These are phyloP conservation scores for Orobanche coerulescens DNA, from an alignment of 257 asterid species.

Conservation along the genomic window DNA sequence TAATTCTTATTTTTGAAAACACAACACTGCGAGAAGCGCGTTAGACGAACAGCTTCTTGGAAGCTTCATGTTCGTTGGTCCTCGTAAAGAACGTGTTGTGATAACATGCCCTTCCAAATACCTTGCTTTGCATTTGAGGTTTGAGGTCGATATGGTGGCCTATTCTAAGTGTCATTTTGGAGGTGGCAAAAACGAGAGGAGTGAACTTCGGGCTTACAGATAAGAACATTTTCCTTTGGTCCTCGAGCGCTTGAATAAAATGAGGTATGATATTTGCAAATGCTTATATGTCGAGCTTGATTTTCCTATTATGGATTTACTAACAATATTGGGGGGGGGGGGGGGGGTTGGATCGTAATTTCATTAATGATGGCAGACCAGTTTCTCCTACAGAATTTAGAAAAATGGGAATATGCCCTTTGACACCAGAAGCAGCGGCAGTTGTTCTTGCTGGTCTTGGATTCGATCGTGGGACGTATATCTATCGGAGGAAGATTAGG, in stretches of 20 bases:
- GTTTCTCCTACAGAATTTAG: slow-evolving; percentile 48
- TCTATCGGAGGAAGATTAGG: slow-evolving; percentile 78
- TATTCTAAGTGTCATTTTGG: slow-evolving; percentile 92
- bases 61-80: slow-evolving; percentile 35
- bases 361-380: too few relatives aligned
- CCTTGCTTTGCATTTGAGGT: slow-evolving; percentile 87
- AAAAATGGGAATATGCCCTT: slow-evolving; percentile 68
- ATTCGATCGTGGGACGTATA: slow-evolving; percentile 46
- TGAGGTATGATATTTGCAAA: slow-evolving; percentile 28
- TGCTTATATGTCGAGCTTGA: background rate
- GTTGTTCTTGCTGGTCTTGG: slow-evolving; percentile 81
- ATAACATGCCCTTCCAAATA: slow-evolving; percentile 40
- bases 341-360: too few relatives aligned
- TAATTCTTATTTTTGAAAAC: too few relatives aligned
- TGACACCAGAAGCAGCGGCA: slow-evolving; percentile 95
- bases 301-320: background rate
- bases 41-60: slow-evolving; percentile 76
- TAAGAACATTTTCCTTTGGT: slow-evolving; percentile 73
- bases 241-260: slow-evolving; percentile 63
- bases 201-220: slow-evolving; percentile 68
- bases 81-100: slow-evolving; percentile 15
- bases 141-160: slow-evolving; percentile 97
- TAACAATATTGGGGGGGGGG: background rate
- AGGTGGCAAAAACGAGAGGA: slow-evolving; percentile 65
- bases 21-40: slow-evolving; percentile 32